Conservation (phyloP, 306 rosid species). For the Prunus dulcis region DNA sequence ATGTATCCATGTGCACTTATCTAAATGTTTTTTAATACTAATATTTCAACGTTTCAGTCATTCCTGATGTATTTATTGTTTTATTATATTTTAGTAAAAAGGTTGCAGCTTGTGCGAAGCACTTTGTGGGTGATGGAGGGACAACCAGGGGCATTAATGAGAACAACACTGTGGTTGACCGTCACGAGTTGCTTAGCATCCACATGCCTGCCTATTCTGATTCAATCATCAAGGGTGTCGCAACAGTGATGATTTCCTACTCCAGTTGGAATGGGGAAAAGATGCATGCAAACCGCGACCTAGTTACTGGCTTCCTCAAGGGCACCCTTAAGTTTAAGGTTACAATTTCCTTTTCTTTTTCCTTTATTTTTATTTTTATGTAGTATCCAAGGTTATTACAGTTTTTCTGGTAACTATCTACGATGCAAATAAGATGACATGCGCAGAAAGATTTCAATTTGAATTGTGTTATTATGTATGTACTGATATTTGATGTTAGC, state of each 20-base stretch:
- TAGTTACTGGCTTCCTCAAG: constrained; percentile 70
- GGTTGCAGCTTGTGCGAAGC: constrained; percentile 98
- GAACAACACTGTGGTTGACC: constrained; percentile 61
- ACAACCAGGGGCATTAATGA: constrained; percentile 78
- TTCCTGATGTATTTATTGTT: constrained; percentile 2
- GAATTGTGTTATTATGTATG: constrained; percentile 1
- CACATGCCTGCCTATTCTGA: constrained; percentile 96
- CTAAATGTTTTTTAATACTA: background rate
- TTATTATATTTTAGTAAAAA: constrained; percentile 50
- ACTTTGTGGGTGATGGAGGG: constrained; percentile 98
- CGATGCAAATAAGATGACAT: background rate
- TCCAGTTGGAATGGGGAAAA: constrained; percentile 94
- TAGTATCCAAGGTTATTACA: constrained; percentile 4
- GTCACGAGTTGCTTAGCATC: constrained; percentile 75
- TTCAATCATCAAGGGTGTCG: constrained; percentile 79
- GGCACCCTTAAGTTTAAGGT: constrained; percentile 88
- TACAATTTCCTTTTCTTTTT: background rate
- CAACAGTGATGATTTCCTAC: constrained; percentile 87
- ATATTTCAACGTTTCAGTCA: background rate
- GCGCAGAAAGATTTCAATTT: background rate
- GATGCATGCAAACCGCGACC: constrained; percentile 86
- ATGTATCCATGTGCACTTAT: background rate
- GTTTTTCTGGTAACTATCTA: constrained; percentile 3
- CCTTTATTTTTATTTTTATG: background rate
- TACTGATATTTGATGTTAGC: background rate